Percentiles rank a stretch among this genome's conserved stretches.
Conservation (phyloP, 768 basidiomycete genomes). For the Boletellus sp. region DNA sequence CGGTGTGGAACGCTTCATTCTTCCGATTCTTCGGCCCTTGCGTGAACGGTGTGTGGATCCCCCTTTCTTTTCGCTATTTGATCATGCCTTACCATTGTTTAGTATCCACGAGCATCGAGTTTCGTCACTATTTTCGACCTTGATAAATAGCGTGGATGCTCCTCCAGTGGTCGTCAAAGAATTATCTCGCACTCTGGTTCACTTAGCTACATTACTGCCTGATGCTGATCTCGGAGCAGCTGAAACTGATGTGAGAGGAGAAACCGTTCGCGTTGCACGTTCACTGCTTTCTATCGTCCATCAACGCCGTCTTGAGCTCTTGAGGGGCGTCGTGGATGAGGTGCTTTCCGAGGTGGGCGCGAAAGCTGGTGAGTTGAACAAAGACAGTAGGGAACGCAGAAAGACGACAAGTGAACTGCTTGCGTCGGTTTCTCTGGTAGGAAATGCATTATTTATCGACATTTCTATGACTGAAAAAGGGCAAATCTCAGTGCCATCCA, state of each 20-base stretch:
- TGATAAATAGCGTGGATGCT: conserved; percentile 27
- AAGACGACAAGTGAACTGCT: conserved; percentile 51
- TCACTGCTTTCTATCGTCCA: conserved; percentile 54
- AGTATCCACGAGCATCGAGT: conserved; percentile 33
- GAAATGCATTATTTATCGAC: conserved; percentile 3
- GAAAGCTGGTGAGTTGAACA: conserved; percentile 19
- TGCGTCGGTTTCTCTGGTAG: conserved; percentile 56
- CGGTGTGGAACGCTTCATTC: conserved; percentile 55
- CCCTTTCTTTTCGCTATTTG: not conserved
- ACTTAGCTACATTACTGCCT: conserved; percentile 10
- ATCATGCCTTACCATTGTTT: conserved; percentile 2
- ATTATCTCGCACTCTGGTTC: conserved; percentile 23
- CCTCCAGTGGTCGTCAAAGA: conserved; percentile 21
- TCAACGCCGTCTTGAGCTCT: conserved; percentile 57
- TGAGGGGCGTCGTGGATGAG: conserved; percentile 42
- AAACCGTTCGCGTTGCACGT: conserved; percentile 15
- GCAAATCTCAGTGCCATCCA: conserved; percentile 19
- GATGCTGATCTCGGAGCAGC: not conserved
- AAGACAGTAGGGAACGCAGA: conserved; percentile 32
- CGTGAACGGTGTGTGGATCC: conserved; percentile 36
- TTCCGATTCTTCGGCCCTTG: conserved; percentile 46
- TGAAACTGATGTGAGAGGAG: conserved; percentile 5
- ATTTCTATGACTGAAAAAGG: not conserved
- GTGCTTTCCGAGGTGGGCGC: conserved; percentile 27
- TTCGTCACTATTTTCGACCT: conserved; percentile 25